Evolutionary conservation across 345 rosid species (phyloP).

Genomic region (Gossypium stocksii): DNA sequence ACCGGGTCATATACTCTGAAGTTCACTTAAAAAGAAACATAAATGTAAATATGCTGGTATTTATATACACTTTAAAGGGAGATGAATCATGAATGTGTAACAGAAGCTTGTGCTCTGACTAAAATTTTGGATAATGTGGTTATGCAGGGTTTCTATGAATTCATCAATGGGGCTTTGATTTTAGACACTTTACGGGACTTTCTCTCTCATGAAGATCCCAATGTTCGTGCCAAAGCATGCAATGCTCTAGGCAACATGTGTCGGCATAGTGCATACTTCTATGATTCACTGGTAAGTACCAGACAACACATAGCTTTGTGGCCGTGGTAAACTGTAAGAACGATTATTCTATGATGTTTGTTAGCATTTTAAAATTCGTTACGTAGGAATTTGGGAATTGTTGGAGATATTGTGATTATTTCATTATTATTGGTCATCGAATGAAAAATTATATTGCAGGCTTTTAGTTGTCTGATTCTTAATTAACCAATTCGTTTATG

Average conservation of each 20-base stretch:
- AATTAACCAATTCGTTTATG: constrained; percentile 18
- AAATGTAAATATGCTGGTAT: neutral
- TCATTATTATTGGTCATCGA: neutral
- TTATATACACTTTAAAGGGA: neutral
- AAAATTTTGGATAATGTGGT: constrained; percentile 21
- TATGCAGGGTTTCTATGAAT: constrained; percentile 81
- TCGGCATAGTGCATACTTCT: constrained; percentile 83
- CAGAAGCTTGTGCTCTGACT: neutral
- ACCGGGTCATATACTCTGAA: neutral
- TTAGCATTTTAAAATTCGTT: neutral
- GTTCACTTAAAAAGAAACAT: neutral
- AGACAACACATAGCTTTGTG: neutral
- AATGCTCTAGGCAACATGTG: constrained; percentile 98
- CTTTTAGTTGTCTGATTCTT: constrained; percentile 12
- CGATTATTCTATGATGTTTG: neutral
- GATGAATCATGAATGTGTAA: neutral
- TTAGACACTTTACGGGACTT: constrained; percentile 60
- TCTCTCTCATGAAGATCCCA: constrained; percentile 73
- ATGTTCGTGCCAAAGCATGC: constrained; percentile 90
- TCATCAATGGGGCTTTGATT: constrained; percentile 67
- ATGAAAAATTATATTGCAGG: neutral
- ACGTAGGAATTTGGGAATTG: neutral
- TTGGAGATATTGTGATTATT: neutral
- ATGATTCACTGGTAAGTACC: constrained; percentile 59
- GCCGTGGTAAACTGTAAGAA: constrained; percentile 8